Percentiles rank a stretch among this genome's conserved stretches.
Conservation (phyloP, 345 rosid genomes). For the Heritiera fomes region DNA sequence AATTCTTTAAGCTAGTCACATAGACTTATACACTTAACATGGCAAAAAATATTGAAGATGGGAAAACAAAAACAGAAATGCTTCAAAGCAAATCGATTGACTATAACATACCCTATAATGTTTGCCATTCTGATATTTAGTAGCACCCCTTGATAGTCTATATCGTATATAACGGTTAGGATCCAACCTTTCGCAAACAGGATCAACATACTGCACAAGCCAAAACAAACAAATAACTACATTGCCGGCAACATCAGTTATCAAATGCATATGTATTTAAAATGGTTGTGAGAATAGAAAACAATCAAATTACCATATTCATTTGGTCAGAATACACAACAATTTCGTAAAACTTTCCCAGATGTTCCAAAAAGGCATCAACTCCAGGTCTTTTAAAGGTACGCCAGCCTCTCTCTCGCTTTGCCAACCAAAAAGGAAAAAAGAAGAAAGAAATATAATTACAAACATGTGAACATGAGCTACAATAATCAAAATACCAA, state of each 20-base stretch:
- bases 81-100: conserved; percentile 5
- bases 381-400: conserved; percentile 99
- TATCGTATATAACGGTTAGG: conserved; percentile 62
- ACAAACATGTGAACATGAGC: conserved; percentile 18
- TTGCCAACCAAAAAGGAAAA: conserved; percentile 22
- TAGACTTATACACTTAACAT: neutral
- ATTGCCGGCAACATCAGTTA: conserved; percentile 10
- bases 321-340: conserved; percentile 83
- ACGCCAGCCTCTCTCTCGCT: conserved; percentile 99
- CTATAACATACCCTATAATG: conserved; percentile 72
- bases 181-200: conserved; percentile 88
- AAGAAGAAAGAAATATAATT: neutral
- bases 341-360: conserved; percentile 78
- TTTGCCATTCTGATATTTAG: conserved; percentile 86
- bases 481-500: neutral
- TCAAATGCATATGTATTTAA: neutral
- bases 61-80: neutral
- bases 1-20: neutral
- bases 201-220: conserved; percentile 69
- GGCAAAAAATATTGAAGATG: neutral
- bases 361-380: conserved; percentile 92
- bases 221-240: conserved; percentile 14
- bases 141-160: conserved; percentile 76
- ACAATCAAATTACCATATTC: conserved; percentile 59
- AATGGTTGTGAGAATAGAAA: neutral